phyloP scores from a whole-genome alignment of 768 basidiomycete genomes.

The Mycena amicta region DNA sequence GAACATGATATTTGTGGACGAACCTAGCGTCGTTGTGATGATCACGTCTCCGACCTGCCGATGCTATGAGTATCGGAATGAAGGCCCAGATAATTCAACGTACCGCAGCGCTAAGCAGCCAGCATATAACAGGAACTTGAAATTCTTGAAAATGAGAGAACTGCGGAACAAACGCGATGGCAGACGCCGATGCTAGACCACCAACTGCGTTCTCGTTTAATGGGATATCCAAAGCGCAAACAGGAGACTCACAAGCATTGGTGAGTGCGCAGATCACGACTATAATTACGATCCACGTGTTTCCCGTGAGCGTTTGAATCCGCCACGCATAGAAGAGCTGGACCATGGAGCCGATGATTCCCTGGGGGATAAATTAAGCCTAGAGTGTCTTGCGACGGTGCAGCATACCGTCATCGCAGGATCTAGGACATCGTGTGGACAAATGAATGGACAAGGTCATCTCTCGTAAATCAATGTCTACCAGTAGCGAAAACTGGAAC shows the following conservation, averaged over 20 bases:
- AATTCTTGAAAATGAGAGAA: constrained; percentile 28
- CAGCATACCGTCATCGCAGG: constrained; percentile 26
- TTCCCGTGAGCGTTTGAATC: constrained; percentile 21
- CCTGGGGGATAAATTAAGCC: constrained; percentile 12
- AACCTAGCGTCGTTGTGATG: constrained; percentile 27
- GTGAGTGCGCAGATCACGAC: constrained; percentile 19
- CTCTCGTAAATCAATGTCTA: too few species aligned
- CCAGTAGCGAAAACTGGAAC: constrained; percentile 29
- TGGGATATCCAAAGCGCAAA: background rate
- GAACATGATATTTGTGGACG: background rate
- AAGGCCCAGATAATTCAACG: background rate
- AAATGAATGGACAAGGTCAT: too few species aligned
- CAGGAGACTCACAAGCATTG: constrained; percentile 17
- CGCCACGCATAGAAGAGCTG: constrained; percentile 33
- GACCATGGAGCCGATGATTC: constrained; percentile 26
- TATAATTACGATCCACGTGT: constrained; percentile 8
- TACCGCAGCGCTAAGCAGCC: constrained; percentile 19
- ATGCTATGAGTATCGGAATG: background rate
- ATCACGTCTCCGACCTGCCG: constrained; percentile 26
- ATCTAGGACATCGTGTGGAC: too few species aligned
- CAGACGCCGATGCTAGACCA: constrained; percentile 24
- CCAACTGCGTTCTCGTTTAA: too few species aligned
- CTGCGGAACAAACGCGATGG: constrained; percentile 23
- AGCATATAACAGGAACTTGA: constrained; percentile 20
- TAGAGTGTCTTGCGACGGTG: too few species aligned